phyloP scores from a whole-genome alignment of 2,329 filamentous ascomycete species.

The Fusarium goolgardi region DNA sequence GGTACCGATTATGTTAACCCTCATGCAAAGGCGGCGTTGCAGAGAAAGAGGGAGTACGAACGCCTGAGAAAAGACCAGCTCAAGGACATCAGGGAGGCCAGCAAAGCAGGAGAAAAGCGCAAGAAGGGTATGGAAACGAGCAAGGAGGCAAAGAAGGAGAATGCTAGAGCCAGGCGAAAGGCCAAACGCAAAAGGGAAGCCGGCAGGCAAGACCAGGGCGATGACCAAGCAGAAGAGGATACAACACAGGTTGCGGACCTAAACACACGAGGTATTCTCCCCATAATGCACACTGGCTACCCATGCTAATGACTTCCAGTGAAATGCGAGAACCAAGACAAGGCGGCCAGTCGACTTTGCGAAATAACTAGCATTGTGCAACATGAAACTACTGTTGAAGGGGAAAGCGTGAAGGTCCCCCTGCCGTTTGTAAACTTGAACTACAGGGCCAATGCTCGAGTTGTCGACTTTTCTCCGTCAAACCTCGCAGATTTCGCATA shows the following conservation, averaged over 20 bases:
- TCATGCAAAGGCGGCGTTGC: constrained; percentile 67
- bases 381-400: constrained; percentile 59
- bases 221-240: constrained; percentile 40
- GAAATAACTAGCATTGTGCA: constrained; percentile 55
- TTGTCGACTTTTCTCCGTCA: constrained; percentile 82
- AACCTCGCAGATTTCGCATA: constrained; percentile 77
- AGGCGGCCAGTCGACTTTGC: constrained; percentile 51
- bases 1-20: constrained; percentile 58
- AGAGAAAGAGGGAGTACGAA: constrained; percentile 74
- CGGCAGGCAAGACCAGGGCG: constrained; percentile 9
- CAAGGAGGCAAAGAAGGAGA: constrained; percentile 44
- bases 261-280: constrained; percentile 49
- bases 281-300: too few species aligned
- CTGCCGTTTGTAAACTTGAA: constrained; percentile 80
- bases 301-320: constrained; percentile 52
- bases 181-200: constrained; percentile 27
- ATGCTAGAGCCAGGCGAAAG: constrained; percentile 44
- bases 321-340: constrained; percentile 58
- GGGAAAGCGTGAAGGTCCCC: constrained; percentile 50
- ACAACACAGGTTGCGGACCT: constrained; percentile 46
- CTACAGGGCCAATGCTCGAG: constrained; percentile 76
- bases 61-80: constrained; percentile 57
- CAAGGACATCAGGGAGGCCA: constrained; percentile 54
- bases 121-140: constrained; percentile 48
- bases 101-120: constrained; percentile 54